These are phyloP conservation scores for Rhodotorula sphaerocarpa DNA, from an alignment of 768 basidiomycete species.

Conservation along the genomic window DNA sequence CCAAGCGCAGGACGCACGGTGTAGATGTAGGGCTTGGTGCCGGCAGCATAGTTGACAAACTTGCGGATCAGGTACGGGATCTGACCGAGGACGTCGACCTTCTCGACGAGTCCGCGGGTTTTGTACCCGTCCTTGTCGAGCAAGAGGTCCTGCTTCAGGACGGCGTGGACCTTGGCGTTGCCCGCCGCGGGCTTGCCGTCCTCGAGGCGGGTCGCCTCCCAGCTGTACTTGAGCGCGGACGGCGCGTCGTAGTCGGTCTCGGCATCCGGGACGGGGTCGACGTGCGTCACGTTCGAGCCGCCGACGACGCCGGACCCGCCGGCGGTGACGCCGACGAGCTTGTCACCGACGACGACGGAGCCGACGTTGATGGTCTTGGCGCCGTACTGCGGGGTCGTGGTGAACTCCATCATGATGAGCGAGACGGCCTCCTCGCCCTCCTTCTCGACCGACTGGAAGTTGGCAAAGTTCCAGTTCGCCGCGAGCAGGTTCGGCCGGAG, in stretches of 20 bases:
- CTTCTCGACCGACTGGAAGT: constrained; percentile 66
- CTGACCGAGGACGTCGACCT: constrained; percentile 90
- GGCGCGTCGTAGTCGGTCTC: constrained; percentile 79
- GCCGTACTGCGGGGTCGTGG: constrained; percentile 70
- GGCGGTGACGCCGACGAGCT: constrained; percentile 60
- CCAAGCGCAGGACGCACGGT: constrained; percentile 80
- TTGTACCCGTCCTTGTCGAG: constrained; percentile 20
- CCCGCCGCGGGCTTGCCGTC: constrained; percentile 37
- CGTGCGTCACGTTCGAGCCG: constrained; percentile 55
- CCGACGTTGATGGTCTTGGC: constrained; percentile 73
- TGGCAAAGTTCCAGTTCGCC: constrained; percentile 85
- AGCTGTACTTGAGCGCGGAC: constrained; percentile 59
- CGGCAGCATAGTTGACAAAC: constrained; percentile 85
- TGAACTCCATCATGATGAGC: constrained; percentile 93
- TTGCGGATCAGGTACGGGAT: constrained; percentile 86
- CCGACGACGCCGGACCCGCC: constrained; percentile 71
- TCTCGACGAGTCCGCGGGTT: constrained; percentile 63
- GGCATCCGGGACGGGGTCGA: constrained; percentile 56
- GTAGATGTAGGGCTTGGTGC: constrained; percentile 63
- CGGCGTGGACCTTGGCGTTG: constrained; percentile 58
- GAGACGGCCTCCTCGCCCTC: constrained; percentile 60
- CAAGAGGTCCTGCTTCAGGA: constrained; percentile 48
- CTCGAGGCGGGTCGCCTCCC: constrained; percentile 62
- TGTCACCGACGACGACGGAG: constrained; percentile 68
- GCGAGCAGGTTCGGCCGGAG: constrained; percentile 94